Evolutionary conservation across 768 basidiomycete genomes (phyloP), one percentile per base, ranked within the genome.

Genomic region (Tricholoma terreum): DNA sequence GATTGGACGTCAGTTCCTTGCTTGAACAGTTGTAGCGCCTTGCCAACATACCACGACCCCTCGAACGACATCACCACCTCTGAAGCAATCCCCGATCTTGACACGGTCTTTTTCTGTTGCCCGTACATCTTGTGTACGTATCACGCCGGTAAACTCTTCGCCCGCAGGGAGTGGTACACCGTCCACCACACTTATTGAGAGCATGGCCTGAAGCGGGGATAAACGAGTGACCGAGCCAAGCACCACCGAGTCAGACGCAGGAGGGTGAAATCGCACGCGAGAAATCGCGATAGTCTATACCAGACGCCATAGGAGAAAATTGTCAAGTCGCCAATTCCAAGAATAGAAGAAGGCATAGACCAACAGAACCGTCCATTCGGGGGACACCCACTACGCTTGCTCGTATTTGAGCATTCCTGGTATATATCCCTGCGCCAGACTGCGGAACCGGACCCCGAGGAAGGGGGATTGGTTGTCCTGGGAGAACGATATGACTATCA

Each of bases 61-160:
- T 58, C 87, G 84, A 31, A 97, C 88, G 50, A 95, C 90, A 67
- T 97, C 94, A 12, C 94, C 93, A 0, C 92, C 91, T 22, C 94
- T 81, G 70, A 96, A 97, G 65, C 92, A 96, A 63, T 94, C 90
- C 31, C 86, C 85, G 58, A 95, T 90, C 73, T 90, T 93, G 57
- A 95, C 83, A 64, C 84, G 86, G 74, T 94, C 92, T 64, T 91
- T 94, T 66, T 94, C 93, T 1, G 93, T 94, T 11, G 90, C 89
- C 54, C 94, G 76, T 19, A 97, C 86, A 70, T 97, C 94, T 71
- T 95, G 92, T 5, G 80, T 77, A 33, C 94, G 85, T 61, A 97
- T 91, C 19, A 96, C 87, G 4, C 94, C 94, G 0, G 82, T 85
- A 63, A 94, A 96, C 63, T 96, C 94, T 69, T 95, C 93, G 27